These are phyloP conservation scores for Wickerhamiella qilinensis DNA, from an alignment of 805 yeast genomes.

Conservation along the genomic window DNA sequence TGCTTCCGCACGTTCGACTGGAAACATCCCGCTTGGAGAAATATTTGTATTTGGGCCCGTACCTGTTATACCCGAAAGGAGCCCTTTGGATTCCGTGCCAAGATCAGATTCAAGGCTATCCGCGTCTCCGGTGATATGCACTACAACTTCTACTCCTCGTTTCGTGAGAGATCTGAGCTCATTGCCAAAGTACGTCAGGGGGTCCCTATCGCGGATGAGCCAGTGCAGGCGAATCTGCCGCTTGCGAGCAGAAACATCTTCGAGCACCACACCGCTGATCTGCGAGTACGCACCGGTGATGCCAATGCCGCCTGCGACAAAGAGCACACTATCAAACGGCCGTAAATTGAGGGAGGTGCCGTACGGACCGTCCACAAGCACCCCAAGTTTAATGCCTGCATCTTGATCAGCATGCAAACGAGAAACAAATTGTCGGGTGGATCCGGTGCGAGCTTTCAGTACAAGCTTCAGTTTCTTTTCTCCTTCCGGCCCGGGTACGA, in stretches of 20 bases:
- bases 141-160: neutral
- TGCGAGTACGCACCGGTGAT: constrained; percentile 43
- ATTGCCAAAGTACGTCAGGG: neutral
- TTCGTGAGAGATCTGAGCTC: constrained; percentile 1
- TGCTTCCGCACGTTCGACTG: no score
- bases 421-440: constrained; percentile 1
- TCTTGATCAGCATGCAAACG: neutral
- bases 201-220: neutral
- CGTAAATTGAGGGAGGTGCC: constrained; percentile 36
- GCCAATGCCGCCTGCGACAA: constrained; percentile 64
- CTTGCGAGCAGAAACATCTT: neutral
- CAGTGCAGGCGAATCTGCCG: constrained; percentile 2
- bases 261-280: neutral
- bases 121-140: constrained; percentile 1
- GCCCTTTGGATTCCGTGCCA: neutral
- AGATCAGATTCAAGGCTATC: neutral
- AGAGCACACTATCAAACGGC: constrained; percentile 36
- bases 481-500: constrained; percentile 15
- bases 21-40: no score
- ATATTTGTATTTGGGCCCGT: no score
- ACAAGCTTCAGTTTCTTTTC: neutral
- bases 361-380: constrained; percentile 51
- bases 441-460: constrained; percentile 2
- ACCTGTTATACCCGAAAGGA: no score
- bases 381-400: constrained; percentile 2